Evolutionary conservation across 805 yeast species (phyloP), one percentile per base, ranked within the genome.

Genomic region (Kluyveromyces wickerhamii): DNA sequence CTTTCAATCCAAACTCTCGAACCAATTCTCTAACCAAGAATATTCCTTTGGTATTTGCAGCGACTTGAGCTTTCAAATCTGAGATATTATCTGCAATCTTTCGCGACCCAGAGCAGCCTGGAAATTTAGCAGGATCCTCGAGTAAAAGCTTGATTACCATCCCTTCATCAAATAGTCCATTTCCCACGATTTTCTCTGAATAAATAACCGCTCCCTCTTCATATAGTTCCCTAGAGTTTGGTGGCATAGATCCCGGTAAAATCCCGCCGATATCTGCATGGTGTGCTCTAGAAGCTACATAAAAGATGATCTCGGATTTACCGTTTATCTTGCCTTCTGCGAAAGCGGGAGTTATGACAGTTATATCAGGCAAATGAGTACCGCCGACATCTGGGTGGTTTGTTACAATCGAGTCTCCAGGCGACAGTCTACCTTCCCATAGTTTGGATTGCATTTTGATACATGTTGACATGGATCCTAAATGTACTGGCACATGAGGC

Each of bases 241-340:
- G 67, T 18, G 74, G 70, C 67, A 66, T 68, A 2, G 71, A 63
- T 6, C 75, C 75, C 4, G 75, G 71, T 26, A 70, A 57, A 29
- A 68, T 63, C 10, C 74, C 70, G 13, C 77, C 77, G 42, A 72
- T 71, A 43, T 72, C 77, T 12, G 76, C 71, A 51, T 72, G 78
- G 51, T 72, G 78, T 2, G 74, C 77, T 40, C 77, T 54, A 1
- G 74, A 63, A 9, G 77, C 77, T 4, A 67, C 65, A 56, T 67
- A 68, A 45, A 70, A 71, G 15, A 63, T 51, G n/a, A 69, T 62
- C 21, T 60, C 51, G 12, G 18, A 52, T 42, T 69, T 65, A 32
- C 57, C 45, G 38, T 23, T 14, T n/a, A n/a, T n/a, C n/a, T n/a
- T n/a, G 11, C 12, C 5, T 7, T 6, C 7, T 12, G 11, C 65